Conservation (phyloP, 2,329 filamentous ascomycete genomes). For the Rhinocladiella similis region DNA sequence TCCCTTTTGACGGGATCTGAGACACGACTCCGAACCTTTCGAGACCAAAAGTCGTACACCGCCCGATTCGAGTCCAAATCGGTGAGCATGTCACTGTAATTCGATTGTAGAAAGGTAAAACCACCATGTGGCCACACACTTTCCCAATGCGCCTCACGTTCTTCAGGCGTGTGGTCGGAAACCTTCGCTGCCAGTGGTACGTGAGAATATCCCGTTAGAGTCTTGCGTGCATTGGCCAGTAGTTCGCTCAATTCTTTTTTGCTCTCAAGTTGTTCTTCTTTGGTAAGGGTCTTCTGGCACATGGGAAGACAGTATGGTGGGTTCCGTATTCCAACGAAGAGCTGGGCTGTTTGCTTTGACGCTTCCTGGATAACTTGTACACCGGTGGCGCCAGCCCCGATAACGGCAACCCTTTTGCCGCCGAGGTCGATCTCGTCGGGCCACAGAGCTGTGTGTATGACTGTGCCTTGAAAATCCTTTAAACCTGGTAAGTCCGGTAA, state of each 20-base stretch:
- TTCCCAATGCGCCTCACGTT: constrained; percentile 49
- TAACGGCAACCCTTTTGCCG: constrained; percentile 62
- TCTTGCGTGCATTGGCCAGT: constrained; percentile 52
- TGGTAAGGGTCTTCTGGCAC: constrained; percentile 50
- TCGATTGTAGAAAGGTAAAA: constrained; percentile 53
- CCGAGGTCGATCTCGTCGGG: constrained; percentile 56
- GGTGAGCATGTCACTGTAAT: constrained; percentile 55
- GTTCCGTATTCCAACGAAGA: constrained; percentile 61
- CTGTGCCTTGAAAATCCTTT: constrained; percentile 47
- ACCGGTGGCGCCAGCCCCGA: constrained; percentile 65
- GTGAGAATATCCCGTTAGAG: constrained; percentile 61
- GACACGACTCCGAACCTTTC: constrained; percentile 53
- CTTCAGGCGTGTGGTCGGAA: constrained; percentile 16
- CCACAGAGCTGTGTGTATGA: constrained; percentile 63
- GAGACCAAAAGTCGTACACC: constrained; percentile 57
- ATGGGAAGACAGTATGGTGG: constrained; percentile 66
- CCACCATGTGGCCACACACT: constrained; percentile 59
- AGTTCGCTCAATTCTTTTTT: constrained; percentile 50
- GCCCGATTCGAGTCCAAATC: constrained; percentile 51
- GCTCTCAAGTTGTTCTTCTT: constrained; percentile 53
- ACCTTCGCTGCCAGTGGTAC: constrained; percentile 50
- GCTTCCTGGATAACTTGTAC: constrained; percentile 65
- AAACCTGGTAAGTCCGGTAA: too few species aligned
- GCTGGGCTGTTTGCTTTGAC: constrained; percentile 51
- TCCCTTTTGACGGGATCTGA: constrained; percentile 52